Percentiles rank a stretch among this genome's conserved stretches.
phyloP scores from a whole-genome alignment of 2,329 filamentous ascomycete genomes.

The Lachnellula cervina region DNA sequence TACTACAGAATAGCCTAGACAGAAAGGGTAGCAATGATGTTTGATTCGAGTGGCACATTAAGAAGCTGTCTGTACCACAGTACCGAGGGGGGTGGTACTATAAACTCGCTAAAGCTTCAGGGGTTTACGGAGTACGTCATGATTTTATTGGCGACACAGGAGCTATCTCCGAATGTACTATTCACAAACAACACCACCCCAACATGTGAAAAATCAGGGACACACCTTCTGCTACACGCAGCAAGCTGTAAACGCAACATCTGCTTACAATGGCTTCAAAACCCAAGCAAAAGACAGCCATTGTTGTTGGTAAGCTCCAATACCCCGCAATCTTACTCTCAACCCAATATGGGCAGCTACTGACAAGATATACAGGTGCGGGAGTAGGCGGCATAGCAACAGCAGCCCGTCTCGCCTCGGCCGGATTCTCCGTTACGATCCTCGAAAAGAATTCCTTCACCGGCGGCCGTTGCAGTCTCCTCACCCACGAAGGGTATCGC shows the following conservation, averaged over 20 bases:
- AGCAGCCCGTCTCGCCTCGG: slow-evolving; percentile 65
- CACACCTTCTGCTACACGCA: not conserved
- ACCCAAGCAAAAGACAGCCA: slow-evolving; percentile 39
- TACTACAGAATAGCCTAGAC: no score
- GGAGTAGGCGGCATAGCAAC: slow-evolving; percentile 68
- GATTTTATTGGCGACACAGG: slow-evolving; percentile 9
- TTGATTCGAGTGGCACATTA: no score
- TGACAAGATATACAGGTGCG: slow-evolving; percentile 46
- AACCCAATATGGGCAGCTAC: not conserved
- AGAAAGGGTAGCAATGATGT: no score
- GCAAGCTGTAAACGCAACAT: not conserved
- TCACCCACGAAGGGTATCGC: slow-evolving; percentile 56
- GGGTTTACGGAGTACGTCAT: slow-evolving; percentile 11
- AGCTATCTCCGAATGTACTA: slow-evolving; percentile 3
- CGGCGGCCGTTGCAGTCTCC: slow-evolving; percentile 65
- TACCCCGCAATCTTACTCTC: not conserved
- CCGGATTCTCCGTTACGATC: slow-evolving; percentile 67
- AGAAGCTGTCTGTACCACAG: no score
- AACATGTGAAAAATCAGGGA: slow-evolving; percentile 20
- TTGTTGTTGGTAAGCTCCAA: slow-evolving; percentile 45
- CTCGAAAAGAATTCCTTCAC: slow-evolving; percentile 73
- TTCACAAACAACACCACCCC: not conserved
- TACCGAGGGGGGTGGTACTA: no score
- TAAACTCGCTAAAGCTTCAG: not conserved
- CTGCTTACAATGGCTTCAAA: slow-evolving; percentile 25